Conservation (phyloP, 495 filamentous ascomycete species). For the Chaetomium cochliodes region DNA sequence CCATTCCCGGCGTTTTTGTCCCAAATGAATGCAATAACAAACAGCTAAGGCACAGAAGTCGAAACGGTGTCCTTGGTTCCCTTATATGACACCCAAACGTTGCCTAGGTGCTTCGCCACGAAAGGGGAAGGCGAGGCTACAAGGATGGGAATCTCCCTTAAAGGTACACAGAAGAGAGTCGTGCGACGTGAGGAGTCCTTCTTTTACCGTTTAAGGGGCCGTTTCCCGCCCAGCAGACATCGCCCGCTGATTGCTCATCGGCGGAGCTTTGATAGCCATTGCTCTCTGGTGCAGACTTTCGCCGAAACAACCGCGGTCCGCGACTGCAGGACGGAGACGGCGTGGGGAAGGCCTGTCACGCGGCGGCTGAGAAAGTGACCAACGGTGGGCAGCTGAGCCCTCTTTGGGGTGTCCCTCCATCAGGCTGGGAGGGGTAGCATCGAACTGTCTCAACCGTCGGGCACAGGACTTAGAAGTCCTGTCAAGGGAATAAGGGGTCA, state of each 20-base stretch:
- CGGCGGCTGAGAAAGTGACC: slow-evolving; percentile 24
- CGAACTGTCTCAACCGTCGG: slow-evolving; percentile 14
- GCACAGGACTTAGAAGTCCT: not conserved
- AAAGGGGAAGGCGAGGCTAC: slow-evolving; percentile 4
- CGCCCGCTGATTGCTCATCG: slow-evolving; percentile 25
- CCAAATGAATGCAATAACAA: not conserved
- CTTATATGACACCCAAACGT: slow-evolving; percentile 5
- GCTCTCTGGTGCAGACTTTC: slow-evolving; percentile 16
- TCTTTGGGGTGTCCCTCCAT: slow-evolving; percentile 16
- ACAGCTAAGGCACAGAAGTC: not conserved
- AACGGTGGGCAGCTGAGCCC: slow-evolving; percentile 35
- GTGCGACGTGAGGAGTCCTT: slow-evolving; percentile 28
- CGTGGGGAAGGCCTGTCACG: slow-evolving; percentile 28
- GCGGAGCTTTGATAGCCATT: slow-evolving; percentile 22
- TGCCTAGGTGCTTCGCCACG: slow-evolving; percentile 18
- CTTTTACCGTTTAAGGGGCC: not conserved
- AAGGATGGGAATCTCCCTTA: not conserved
- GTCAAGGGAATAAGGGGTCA: not conserved
- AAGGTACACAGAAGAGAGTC: slow-evolving; percentile 8
- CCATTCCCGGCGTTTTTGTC: slow-evolving; percentile 1
- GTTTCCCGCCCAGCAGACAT: slow-evolving; percentile 6
- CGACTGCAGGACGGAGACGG: not conserved
- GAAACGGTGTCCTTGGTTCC: not conserved
- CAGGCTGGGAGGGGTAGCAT: slow-evolving; percentile 6
- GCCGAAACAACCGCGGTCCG: slow-evolving; percentile 15